A percentile compares a stretch with the other conserved stretches of the same genome.
Evolutionary conservation across 768 basidiomycete genomes (phyloP).

Genomic region (Panellus pusillus): DNA sequence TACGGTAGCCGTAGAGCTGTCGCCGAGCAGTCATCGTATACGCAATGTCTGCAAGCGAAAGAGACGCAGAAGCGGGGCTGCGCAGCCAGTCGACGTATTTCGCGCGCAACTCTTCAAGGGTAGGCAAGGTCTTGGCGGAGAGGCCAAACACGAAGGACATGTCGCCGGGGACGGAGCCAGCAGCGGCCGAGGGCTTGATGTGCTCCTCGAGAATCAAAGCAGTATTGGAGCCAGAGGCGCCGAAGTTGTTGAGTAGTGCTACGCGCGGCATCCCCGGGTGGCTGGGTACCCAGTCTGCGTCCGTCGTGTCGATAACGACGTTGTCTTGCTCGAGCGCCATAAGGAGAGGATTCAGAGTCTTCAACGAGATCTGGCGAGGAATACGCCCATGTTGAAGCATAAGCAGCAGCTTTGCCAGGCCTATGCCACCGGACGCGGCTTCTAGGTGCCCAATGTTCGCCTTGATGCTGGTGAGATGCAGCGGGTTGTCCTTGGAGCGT

Average conservation of each 20-base stretch:
- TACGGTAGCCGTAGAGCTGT: conserved; percentile 52
- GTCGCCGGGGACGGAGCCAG: not conserved
- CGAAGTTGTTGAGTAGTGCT: conserved; percentile 73
- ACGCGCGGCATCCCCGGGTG: conserved; percentile 39
- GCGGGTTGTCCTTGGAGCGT: conserved; percentile 45
- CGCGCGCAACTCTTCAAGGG: conserved; percentile 47
- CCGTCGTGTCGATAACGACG: conserved; percentile 44
- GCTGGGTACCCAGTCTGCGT: conserved; percentile 42
- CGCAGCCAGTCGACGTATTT: conserved; percentile 51
- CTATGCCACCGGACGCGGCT: conserved; percentile 71
- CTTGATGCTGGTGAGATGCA: conserved; percentile 70
- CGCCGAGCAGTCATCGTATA: conserved; percentile 71
- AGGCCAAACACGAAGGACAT: conserved; percentile 52
- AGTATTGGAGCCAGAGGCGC: conserved; percentile 71
- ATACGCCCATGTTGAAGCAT: conserved; percentile 62
- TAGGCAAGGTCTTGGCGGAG: conserved; percentile 54
- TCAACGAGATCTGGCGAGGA: conserved; percentile 60
- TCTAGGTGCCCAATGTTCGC: conserved; percentile 77
- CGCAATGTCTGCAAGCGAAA: conserved; percentile 50
- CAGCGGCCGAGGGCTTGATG: conserved; percentile 10
- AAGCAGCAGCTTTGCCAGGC: conserved; percentile 68
- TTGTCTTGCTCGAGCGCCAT: conserved; percentile 45
- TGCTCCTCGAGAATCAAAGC: conserved; percentile 62
- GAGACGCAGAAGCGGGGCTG: conserved; percentile 22
- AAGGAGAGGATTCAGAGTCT: conserved; percentile 58